phyloP scores from a whole-genome alignment of 345 rosid genomes.

The Viola odorata region DNA sequence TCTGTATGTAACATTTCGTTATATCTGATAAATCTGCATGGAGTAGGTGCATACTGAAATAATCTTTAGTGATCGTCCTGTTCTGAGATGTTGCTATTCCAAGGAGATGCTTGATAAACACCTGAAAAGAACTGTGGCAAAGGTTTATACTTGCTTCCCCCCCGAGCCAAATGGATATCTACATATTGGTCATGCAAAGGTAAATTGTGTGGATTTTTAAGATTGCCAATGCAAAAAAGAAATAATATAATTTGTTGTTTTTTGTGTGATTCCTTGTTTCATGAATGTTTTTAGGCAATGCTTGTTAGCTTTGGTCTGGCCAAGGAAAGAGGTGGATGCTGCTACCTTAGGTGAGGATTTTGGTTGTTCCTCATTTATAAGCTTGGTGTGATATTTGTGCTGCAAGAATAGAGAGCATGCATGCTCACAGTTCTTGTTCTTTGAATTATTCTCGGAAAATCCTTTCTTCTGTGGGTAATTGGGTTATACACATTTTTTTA shows the following conservation, averaged over 20 bases:
- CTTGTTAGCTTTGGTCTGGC: conserved; percentile 96
- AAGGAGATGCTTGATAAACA: conserved; percentile 79
- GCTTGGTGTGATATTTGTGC: neutral
- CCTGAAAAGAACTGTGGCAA: conserved; percentile 67
- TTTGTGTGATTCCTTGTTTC: neutral
- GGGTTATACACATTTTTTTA: too few relatives aligned
- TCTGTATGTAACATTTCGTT: neutral
- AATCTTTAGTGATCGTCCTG: conserved; percentile 63
- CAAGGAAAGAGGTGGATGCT: conserved; percentile 80
- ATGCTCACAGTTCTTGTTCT: too few relatives aligned
- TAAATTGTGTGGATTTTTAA: conserved; percentile 18
- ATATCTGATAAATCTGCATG: too few relatives aligned
- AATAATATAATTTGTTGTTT: neutral
- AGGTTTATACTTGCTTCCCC: conserved; percentile 78
- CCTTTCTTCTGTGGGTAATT: too few relatives aligned
- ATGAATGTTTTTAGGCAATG: conserved; percentile 61
- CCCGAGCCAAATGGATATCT: conserved; percentile 99
- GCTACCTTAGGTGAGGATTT: conserved; percentile 66
- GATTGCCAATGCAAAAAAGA: neutral
- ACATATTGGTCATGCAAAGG: conserved; percentile 99
- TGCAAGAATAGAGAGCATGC: too few relatives aligned
- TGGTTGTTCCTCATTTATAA: conserved; percentile 3
- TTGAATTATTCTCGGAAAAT: too few relatives aligned
- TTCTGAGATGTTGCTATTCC: conserved; percentile 77
- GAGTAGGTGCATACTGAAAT: conserved; percentile 80